Base-by-base conservation (phyloP, 225 moss, liverwort and hornwort genomes). In the Bryoerythrophyllum caledonicum region DNA sequence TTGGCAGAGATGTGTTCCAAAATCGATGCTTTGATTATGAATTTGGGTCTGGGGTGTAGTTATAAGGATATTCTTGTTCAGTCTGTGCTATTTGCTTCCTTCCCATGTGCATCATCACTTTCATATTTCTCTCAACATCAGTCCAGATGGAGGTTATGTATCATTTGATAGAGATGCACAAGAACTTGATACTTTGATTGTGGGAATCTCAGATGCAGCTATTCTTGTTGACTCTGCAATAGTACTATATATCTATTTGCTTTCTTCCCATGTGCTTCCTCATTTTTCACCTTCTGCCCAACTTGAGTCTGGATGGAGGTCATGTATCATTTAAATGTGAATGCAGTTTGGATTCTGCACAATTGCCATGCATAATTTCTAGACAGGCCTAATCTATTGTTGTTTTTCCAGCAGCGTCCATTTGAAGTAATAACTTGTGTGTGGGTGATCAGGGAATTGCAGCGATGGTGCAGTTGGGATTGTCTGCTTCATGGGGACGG, bases 381-480 rank as follows among this genome's bases (percentile, higher is more conserved):
- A 67, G 30, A 26, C 1, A 10, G 70, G 10, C 40, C 51, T 15
- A 14, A 24, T 23, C 8, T 7, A 16, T 15, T 0, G 6, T 40
- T 55, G 4, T 57, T 11, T 2, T 56, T 19, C 19, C 40, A 17
- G 11, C 25, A 57, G 17, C 5, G 10, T 11, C 15, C 56, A 56
- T 25, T 7, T 4, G 14, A 38, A 37, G 46, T 46, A 34, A 34
- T 34, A 5, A 34, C 34, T 0, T 43, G 43, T 43, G 43, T 44
- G 4, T 15, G n/a, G 48, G 48, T 49, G 48, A 1, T 49, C 6
- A 6, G 48, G 19, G 17, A 7, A 49, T 1, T 17, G 48, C 6
- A 6, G 28, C 72, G 17, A 87, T 87, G 87, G 87, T 71, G 81
- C 73, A 58, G n/a, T 30, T 74, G 63, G 84, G 65, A 3, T 52